Percentiles rank a stretch among this genome's conserved stretches.
These are phyloP conservation scores for Roridomyces roridus DNA, from an alignment of 768 basidiomycete genomes.

Conservation along the genomic window DNA sequence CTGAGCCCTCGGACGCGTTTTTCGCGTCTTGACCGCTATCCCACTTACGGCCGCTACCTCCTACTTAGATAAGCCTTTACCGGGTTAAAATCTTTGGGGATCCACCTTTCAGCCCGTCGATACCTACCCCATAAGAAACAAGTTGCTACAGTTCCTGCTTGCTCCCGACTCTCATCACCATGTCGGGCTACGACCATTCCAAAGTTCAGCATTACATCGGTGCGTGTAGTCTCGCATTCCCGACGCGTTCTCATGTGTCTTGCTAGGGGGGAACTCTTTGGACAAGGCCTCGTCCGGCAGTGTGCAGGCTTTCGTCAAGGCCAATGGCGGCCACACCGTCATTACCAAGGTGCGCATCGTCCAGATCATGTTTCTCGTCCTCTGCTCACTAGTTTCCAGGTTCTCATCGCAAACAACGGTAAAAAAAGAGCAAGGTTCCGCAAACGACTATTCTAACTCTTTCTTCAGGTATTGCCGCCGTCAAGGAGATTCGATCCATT, in stretches of 20 bases:
- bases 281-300: slow-evolving; percentile 81
- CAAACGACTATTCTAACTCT: slow-evolving; percentile 14
- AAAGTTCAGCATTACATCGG: slow-evolving; percentile 63
- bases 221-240: slow-evolving; percentile 31
- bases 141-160: slow-evolving; percentile 22
- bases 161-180: slow-evolving; percentile 31
- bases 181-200: slow-evolving; percentile 61
- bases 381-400: slow-evolving; percentile 51
- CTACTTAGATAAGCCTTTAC: too few species aligned
- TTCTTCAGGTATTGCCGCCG: slow-evolving; percentile 90
- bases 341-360: slow-evolving; percentile 85
- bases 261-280: slow-evolving; percentile 90
- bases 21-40: too few species aligned
- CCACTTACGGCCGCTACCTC: too few species aligned
- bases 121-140: slow-evolving; percentile 1
- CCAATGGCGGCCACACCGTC: slow-evolving; percentile 94
- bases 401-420: slow-evolving; percentile 99
- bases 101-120: too few species aligned
- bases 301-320: slow-evolving; percentile 90
- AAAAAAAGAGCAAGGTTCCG: slow-evolving; percentile 7
- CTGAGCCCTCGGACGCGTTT: too few species aligned
- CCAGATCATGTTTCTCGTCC: not conserved
- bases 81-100: too few species aligned
- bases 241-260: slow-evolving; percentile 16
- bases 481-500: slow-evolving; percentile 98